Evolutionary conservation across 176 grass and related monocot genomes (phyloP), one percentile per base, ranked within the genome.

Genomic region (Rhynchospora breviuscula): DNA sequence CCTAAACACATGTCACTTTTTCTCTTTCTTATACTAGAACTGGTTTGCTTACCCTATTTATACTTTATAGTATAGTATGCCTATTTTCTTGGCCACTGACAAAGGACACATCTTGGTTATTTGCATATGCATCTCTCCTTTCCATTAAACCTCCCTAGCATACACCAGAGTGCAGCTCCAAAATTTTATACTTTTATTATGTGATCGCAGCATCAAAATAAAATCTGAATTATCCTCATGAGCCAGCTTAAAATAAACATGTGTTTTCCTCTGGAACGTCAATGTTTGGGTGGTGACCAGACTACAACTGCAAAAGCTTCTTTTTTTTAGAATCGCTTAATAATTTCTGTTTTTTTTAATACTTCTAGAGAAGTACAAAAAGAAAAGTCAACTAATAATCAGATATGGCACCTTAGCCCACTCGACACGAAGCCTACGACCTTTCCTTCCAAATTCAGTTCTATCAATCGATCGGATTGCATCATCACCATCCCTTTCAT

Each of bases 401-500:
- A 6, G 73, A 73, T 10, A 80, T 57, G 29, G 2, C 59, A 95
- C 93, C 93, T 99, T 95, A 74, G 96, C 94, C 96, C 91, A 95
- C 57, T 99, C 96, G 58, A 99, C 89, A 82, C 88, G 90, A 45
- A 99, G 87, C 75, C 91, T 89, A 65, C 93, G 89, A 52, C 91
- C 93, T 89, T 95, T 94, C 63, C 93, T 91, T 7, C 96, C 96
- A 88, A 99, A 99, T 76, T 99, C 93, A 89, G 77, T 85, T 64
- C 96, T 84, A 69, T 99, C 96, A 89, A 99, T 91, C 67, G 79
- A 88, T 79, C 62, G 70, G 49, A 99, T 92, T 78, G 96, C 96
- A 92, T 93, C 91, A 64, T 95, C 93, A 85, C 89, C 96, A 88
- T 95, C 96, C 58, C 88, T 91, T 85, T 92, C 96, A 74, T 99